phyloP scores from a whole-genome alignment of 129 eudicot genomes.

The Pseudognaphalium luteoalbum region DNA sequence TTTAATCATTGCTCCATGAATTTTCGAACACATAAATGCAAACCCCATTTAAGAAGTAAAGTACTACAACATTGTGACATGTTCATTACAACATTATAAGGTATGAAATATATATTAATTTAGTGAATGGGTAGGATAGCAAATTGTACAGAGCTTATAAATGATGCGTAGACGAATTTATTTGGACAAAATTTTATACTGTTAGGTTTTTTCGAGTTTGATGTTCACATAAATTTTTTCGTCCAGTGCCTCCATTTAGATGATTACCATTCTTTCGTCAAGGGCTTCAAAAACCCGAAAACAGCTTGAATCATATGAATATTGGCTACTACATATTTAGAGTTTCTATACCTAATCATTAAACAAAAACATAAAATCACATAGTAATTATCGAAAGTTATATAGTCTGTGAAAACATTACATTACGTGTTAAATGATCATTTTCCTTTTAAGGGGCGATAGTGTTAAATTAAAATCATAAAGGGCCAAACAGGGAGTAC shows the following conservation, averaged over 20 bases:
- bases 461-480: background rate
- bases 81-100: background rate
- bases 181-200: background rate
- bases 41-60: background rate
- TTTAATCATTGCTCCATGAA: slow-evolving; percentile 18
- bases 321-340: too few species aligned
- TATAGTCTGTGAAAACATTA: background rate
- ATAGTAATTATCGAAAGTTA: too few species aligned
- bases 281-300: too few species aligned
- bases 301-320: too few species aligned
- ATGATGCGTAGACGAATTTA: background rate
- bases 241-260: too few species aligned
- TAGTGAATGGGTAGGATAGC: background rate
- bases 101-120: background rate
- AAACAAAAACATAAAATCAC: too few species aligned
- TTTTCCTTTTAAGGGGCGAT: background rate
- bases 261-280: too few species aligned
- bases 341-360: too few species aligned
- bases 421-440: background rate
- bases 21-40: slow-evolving; percentile 1
- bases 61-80: slow-evolving; percentile 19
- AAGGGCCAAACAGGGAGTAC: slow-evolving; percentile 12
- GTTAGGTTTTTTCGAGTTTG: background rate
- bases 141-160: too few species aligned
- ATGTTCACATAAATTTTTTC: too few species aligned